Conservation (phyloP, 2,329 filamentous ascomycete genomes). For the Cladophialophora exuberans region DNA sequence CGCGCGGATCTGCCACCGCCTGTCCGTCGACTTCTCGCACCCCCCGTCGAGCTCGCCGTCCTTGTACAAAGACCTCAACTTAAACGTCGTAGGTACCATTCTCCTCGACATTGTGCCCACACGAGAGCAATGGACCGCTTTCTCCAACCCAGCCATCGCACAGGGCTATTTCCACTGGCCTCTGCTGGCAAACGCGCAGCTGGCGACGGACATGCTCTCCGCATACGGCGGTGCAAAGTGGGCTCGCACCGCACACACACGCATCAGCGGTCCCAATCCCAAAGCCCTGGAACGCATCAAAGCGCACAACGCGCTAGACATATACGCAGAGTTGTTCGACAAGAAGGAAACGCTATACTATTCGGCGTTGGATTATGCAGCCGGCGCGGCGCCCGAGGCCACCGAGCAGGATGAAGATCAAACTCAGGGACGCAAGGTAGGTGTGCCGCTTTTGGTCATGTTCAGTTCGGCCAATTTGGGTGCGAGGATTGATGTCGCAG, state of each 20-base stretch:
- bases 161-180: slow-evolving; percentile 55
- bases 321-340: slow-evolving; percentile 50
- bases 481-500: slow-evolving; percentile 37
- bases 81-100: slow-evolving; percentile 45
- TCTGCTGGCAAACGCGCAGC: slow-evolving; percentile 51
- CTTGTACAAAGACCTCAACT: slow-evolving; percentile 23
- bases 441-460: slow-evolving; percentile 47
- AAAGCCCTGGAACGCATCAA: slow-evolving; percentile 27
- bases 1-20: slow-evolving; percentile 53
- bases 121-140: slow-evolving; percentile 48
- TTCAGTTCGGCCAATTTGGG: slow-evolving; percentile 50
- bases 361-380: slow-evolving; percentile 53
- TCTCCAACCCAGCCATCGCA: slow-evolving; percentile 43
- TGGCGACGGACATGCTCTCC: slow-evolving; percentile 49
- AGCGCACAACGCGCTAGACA: slow-evolving; percentile 44
- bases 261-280: slow-evolving; percentile 36
- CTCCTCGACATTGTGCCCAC: slow-evolving; percentile 57
- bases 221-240: slow-evolving; percentile 48
- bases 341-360: slow-evolving; percentile 47
- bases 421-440: slow-evolving; percentile 47
- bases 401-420: slow-evolving; percentile 51
- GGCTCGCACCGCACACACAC: slow-evolving; percentile 39
- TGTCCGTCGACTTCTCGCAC: slow-evolving; percentile 47
- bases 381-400: slow-evolving; percentile 48
- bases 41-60: slow-evolving; percentile 3